Evolutionary conservation across 163 green algal genomes (phyloP), one percentile per base, ranked within the genome.

Genomic region (Volvox carteri): DNA sequence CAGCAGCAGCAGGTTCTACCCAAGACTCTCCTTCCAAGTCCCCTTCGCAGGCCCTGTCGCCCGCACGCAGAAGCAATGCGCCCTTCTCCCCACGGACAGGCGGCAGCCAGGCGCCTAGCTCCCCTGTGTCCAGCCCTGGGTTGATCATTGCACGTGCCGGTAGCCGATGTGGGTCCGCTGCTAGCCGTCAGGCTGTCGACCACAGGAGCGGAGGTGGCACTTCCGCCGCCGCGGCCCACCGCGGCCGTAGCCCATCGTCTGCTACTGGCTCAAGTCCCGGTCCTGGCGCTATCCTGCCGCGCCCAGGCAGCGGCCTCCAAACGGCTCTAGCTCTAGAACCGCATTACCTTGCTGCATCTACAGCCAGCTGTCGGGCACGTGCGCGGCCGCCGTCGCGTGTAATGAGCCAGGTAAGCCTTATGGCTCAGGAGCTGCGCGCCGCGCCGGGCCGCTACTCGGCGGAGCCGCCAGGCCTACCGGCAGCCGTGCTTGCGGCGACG

Each of bases 351-450:
- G 11, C n/a, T 1, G 25, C 50, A 1, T 23, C n/a, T 1, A 84
- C 75, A 9, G 50, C 30, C 14, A 72, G 75, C 75, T 84, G 48
- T 0, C 4, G 52, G 33, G 42, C 21, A 19, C 77, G 73, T 41
- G 28, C 21, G n/a, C 52, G 28, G 35, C 52, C 18, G 35, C 2
- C 54, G 18, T 14, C 35, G 33, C 77, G 77, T 1, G 33, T 62
- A 18, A 85, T 85, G 28, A 85, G 35, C 54, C 33, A 54, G 25
- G 77, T 85, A 23, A 35, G 52, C 19, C 16, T 50, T 67, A 73
- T 85, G 52, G 77, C 77, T 7, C 16, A 56, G 18, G 77, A 67
- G 28, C 18, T 85, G 75, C 75, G 75, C 16, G 75, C 11, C 48
- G 42, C 73, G 5, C 39, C 73, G 28, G 65, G 65, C 30, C 65